Evolutionary conservation across 345 rosid genomes (phyloP), one percentile per base, ranked within the genome.

Genomic region (Aquilaria malaccensis): DNA sequence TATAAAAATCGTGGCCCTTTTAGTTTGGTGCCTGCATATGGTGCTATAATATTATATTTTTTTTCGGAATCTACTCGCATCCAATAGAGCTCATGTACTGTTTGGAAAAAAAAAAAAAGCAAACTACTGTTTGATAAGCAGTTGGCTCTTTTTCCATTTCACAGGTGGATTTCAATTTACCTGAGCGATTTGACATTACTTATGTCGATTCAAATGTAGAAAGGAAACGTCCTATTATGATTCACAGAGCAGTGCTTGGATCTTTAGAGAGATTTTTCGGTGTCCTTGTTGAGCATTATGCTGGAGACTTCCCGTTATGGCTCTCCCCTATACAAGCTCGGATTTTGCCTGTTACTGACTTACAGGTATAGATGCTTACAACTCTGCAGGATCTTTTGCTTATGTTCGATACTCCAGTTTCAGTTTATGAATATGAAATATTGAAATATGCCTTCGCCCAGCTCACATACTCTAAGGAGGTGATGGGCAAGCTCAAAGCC

Each of bases 301-400:
- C 97, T n/a, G 98, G 97, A 50, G 98, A 89, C 68, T 93, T 93
- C 69, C 97, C 96, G 10, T 43, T 87, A 66, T 89, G 98, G 97
- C 95, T 94, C 51, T 78, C 97, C 59, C 97, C 99, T 49, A 70
- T 83, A 57, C 99, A 94, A 81, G 97, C 82, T 62, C 87, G 96
- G 62, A 56, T 89, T 65, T 79, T 94, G 56, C 99, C 99, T 1
- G 97, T 94, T 53, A 87, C 97, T 30, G 96, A 89, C 75, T 75
- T 70, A 58, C 97, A 89, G 97, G 98, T 89, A 79, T 53, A 2
- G 11, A 50, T 37, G 14, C 50, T 54, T 55, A 51, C 50, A 7
- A 50, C 52, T 37, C 53, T 47, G 30, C 30, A 30, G 53, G 2
- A 15, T 52, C 50, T 29, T 45, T 13, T 13, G 5, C 31, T 32